phyloP scores from a whole-genome alignment of 345 rosid species.

The Euphorbia peplus region DNA sequence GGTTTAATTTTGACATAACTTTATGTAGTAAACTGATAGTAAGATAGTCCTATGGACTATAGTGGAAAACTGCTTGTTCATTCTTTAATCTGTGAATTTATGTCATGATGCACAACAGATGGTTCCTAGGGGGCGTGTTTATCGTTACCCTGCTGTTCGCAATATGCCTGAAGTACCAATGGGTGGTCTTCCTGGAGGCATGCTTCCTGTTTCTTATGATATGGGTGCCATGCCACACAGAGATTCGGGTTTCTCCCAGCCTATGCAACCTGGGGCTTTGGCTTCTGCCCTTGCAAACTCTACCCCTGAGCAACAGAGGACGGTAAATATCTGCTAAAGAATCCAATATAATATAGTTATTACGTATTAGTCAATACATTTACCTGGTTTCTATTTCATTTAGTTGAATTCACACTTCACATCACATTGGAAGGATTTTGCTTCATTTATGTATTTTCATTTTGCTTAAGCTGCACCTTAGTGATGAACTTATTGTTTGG shows the following conservation, averaged over 20 bases:
- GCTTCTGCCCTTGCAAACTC: constrained; percentile 30
- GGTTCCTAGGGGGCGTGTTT: constrained; percentile 27
- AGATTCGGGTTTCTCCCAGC: constrained; percentile 15
- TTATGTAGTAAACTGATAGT: no score
- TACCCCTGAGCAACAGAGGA: constrained; percentile 27
- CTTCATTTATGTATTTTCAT: no score
- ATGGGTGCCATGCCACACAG: constrained; percentile 18
- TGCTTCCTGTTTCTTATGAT: constrained; percentile 26
- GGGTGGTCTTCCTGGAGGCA: constrained; percentile 27
- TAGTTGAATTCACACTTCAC: no score
- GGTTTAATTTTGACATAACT: constrained; percentile 3
- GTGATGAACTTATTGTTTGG: neutral
- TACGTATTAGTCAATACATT: no score
- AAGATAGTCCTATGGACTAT: no score
- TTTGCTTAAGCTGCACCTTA: no score
- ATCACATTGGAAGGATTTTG: no score
- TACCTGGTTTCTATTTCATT: no score
- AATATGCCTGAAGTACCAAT: constrained; percentile 23
- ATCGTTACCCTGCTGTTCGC: constrained; percentile 30
- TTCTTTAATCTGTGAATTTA: neutral
- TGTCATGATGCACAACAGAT: neutral
- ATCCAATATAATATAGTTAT: no score
- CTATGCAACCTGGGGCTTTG: constrained; percentile 21
- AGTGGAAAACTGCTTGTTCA: neutral
- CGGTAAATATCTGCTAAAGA: constrained; percentile 8